Evolutionary conservation across 2,329 filamentous ascomycete species (phyloP), one percentile per base, ranked within the genome.

Genomic region (Fusarium xyrophilum): DNA sequence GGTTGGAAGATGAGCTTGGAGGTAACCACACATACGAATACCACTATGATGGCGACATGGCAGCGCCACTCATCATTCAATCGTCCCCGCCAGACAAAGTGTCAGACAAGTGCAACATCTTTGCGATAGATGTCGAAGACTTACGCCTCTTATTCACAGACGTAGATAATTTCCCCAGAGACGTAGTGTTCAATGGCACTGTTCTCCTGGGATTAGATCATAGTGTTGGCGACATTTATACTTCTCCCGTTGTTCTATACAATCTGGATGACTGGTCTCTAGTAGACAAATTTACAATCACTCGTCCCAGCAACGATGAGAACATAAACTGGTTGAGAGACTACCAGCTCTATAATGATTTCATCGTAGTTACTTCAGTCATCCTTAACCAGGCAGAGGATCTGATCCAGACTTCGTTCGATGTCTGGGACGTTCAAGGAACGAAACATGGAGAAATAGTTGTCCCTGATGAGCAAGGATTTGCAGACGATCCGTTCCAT

Each of bases 351-450:
- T 30, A 13, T 46, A 8, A 30, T 12, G 21, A 46, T 28, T 30
- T 46, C 13, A 9, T 46, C 14, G 11, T 46, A 9, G 28, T 46
- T 46, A 21, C 9, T 17, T 21, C 21, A 10, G 25, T 46, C 5
- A 17, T 46, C 14, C 9, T 30, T 30, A 3, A 46, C 10, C 7
- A 21, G 14, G 15, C 27, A 30, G 7, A 12, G 9, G 19, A 6
- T 21, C 3, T 23, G n/a, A 10, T 12, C 15, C 28, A 32, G 6
- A 47, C n/a, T 12, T 17, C 43, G 19, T 25, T 56, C 19, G 60
- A 68, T 17, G n/a, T 68, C 8, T 68, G 60, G 65, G 47, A 65
- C 12, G 8, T 14, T 4, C 23, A 61, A 28, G 65, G 38, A 19
- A 27, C 19, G 14, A 61, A 65, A 32, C 47, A 32, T 7, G 55